Conservation (phyloP, 1,284 basidiomycete species). For the Pterulicium gracile region DNA sequence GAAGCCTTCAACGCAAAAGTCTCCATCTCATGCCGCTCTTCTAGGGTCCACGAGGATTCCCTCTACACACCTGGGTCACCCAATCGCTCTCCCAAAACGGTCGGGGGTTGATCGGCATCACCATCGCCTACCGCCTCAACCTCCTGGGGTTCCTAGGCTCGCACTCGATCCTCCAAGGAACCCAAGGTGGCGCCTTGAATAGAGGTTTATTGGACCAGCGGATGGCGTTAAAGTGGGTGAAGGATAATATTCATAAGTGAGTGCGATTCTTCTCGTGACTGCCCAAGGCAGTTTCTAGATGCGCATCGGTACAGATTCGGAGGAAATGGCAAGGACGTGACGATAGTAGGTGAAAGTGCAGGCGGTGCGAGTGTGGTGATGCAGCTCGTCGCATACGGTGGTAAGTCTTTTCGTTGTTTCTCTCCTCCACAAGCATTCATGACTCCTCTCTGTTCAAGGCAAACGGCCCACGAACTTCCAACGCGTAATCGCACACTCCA, state of each 20-base stretch:
- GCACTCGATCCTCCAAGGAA: slow-evolving; percentile 13
- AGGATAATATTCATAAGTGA: slow-evolving; percentile 33
- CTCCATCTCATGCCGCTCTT: background rate
- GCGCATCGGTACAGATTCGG: no score
- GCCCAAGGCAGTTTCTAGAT: no score
- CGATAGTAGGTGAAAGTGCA: slow-evolving; percentile 27
- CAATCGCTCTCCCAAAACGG: slow-evolving; percentile 19
- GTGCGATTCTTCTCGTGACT: no score
- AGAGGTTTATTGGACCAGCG: slow-evolving; percentile 35
- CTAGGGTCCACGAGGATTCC: slow-evolving; percentile 30
- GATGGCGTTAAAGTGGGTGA: slow-evolving; percentile 35
- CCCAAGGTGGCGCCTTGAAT: slow-evolving; percentile 30
- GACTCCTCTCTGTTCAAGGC: slow-evolving; percentile 14
- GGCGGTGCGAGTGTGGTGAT: slow-evolving; percentile 32
- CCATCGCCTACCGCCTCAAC: slow-evolving; percentile 32
- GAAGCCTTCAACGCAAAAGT: no score
- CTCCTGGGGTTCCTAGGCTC: slow-evolving; percentile 34
- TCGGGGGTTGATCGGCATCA: slow-evolving; percentile 27
- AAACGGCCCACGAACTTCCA: slow-evolving; percentile 25
- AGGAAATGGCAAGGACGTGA: background rate
- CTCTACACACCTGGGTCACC: slow-evolving; percentile 35
- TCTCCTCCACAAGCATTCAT: background rate
- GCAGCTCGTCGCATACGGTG: slow-evolving; percentile 32
- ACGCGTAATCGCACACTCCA: slow-evolving; percentile 29
- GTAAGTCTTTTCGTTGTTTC: slow-evolving; percentile 11